phyloP scores from a whole-genome alignment of 1,284 basidiomycete genomes.

The Ganoderma meredithae region DNA sequence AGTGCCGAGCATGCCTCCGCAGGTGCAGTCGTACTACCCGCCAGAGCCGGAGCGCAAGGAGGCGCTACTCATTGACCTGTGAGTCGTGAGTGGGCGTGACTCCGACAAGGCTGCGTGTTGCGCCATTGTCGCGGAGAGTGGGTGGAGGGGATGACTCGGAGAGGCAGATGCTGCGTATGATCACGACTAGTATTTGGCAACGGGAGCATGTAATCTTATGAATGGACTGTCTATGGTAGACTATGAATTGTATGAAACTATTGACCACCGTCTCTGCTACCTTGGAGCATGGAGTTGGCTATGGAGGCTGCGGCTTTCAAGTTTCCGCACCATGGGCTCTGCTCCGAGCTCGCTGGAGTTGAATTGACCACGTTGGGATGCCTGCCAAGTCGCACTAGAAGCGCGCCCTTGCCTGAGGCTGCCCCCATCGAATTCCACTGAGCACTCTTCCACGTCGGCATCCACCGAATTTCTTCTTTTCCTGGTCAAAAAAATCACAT shows the following conservation, averaged over 20 bases:
- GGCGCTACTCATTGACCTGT: slow-evolving; percentile 84
- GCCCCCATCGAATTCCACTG: not conserved
- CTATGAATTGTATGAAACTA: slow-evolving; percentile 23
- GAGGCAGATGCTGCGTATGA: not conserved
- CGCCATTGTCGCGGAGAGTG: not conserved
- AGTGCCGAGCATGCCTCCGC: slow-evolving; percentile 71
- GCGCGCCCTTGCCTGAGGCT: not conserved
- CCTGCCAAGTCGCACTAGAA: not conserved
- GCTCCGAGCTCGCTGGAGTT: not conserved
- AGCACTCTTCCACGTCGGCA: not conserved
- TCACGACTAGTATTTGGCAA: not conserved
- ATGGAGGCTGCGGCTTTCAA: too few relatives aligned
- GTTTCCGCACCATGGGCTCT: not conserved
- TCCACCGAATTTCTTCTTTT: not conserved
- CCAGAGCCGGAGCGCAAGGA: slow-evolving; percentile 80
- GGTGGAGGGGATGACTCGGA: not conserved
- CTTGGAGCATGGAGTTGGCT: too few relatives aligned
- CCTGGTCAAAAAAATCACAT: not conserved
- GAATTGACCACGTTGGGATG: not conserved
- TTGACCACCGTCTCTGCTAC: not conserved
- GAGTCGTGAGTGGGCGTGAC: slow-evolving; percentile 11
- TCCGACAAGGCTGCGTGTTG: not conserved
- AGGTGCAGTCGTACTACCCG: slow-evolving; percentile 60
- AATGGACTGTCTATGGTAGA: slow-evolving; percentile 23
- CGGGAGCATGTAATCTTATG: slow-evolving; percentile 7